Conservation (phyloP, 2,329 filamentous ascomycete species). For the Paecilomyces sp. region DNA sequence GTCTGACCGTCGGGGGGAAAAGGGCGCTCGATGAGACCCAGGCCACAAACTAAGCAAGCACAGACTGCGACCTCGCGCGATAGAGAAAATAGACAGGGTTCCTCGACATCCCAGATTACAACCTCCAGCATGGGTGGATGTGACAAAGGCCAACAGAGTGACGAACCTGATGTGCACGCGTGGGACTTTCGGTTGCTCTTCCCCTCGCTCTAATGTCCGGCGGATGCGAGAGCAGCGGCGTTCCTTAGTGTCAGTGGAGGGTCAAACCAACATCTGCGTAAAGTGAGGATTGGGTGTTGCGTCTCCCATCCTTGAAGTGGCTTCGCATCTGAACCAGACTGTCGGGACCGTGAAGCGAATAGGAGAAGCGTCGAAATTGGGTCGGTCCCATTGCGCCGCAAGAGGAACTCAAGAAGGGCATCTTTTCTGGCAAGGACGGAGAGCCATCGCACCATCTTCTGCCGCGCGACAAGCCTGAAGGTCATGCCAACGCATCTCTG, state of each 20-base stretch:
- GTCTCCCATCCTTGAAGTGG: constrained; percentile 5
- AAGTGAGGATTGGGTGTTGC: constrained; percentile 4
- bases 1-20: background rate
- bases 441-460: constrained; percentile 9
- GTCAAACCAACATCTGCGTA: background rate
- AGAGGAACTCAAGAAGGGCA: constrained; percentile 1
- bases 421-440: background rate
- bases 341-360: constrained; percentile 9
- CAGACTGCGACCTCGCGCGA: background rate
- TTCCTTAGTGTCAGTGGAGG: constrained; percentile 5
- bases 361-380: constrained; percentile 4
- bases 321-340: constrained; percentile 9
- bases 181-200: background rate
- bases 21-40: background rate
- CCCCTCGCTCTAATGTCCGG: background rate
- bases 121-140: background rate
- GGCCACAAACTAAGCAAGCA: background rate
- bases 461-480: constrained; percentile 9
- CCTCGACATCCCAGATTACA: background rate
- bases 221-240: background rate
- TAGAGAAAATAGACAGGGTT: background rate
- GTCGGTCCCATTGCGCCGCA: constrained; percentile 4
- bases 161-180: background rate
- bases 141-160: background rate
- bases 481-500: constrained; percentile 19